Percentiles rank a stretch among this genome's conserved stretches.
Conservation (phyloP, 371 early-diverging fungal species). For the Actinomucor elegans region DNA sequence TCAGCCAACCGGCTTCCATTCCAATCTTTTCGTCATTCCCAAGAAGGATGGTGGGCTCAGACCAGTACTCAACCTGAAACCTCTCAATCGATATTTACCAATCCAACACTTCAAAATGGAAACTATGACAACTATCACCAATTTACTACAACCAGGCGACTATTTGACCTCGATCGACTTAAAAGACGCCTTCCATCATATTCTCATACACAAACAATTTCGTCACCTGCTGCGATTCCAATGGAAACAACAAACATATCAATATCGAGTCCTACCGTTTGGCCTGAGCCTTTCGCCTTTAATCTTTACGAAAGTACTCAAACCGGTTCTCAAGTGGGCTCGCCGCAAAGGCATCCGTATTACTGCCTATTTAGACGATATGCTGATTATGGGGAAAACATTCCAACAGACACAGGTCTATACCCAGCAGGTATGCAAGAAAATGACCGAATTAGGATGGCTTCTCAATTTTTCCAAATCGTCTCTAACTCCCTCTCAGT, state of each 20-base stretch:
- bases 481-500: neutral
- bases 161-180: constrained; percentile 34
- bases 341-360: constrained; percentile 11
- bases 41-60: constrained; percentile 27
- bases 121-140: constrained; percentile 12
- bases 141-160: constrained; percentile 19
- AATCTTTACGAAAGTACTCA: constrained; percentile 38
- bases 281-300: constrained; percentile 45
- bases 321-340: constrained; percentile 28
- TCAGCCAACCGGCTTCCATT: neutral
- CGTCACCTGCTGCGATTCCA: constrained; percentile 38
- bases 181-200: constrained; percentile 29
- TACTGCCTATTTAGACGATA: constrained; percentile 5
- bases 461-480: constrained; percentile 10
- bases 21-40: constrained; percentile 20
- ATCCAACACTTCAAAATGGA: constrained; percentile 33
- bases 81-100: constrained; percentile 20
- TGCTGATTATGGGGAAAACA: neutral
- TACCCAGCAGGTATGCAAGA: too few species aligned
- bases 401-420: neutral
- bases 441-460: too few species aligned
- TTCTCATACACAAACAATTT: constrained; percentile 14
- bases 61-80: constrained; percentile 22
- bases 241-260: constrained; percentile 46
- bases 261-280: constrained; percentile 44